Base-by-base conservation (phyloP, 495 filamentous ascomycete genomes). In the Filosporella fistucella region DNA sequence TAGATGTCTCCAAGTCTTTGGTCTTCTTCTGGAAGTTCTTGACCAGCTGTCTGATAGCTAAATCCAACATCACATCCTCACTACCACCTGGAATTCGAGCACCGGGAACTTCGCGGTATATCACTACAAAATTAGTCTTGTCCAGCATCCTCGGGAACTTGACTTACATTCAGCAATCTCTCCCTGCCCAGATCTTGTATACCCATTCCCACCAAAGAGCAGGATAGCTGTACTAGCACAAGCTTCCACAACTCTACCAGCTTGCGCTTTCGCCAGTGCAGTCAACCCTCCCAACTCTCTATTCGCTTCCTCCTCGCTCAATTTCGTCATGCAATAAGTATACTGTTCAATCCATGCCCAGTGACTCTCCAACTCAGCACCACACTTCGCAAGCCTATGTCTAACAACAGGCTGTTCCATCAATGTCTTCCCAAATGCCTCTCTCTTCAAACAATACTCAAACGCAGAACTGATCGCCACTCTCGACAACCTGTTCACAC, bases 331-430 rank as follows among this genome's bases (percentile, higher is more conserved):
- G 64, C 81, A 76, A 53, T 81, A 90, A n/a, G 80, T 71, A 44
- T 87, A 80, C 59, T 85, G 78, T 63, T 90, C 86, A 3, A 88
- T 64, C 81, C 82, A 89, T 10, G 85, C 84, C 70, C 74, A 85
- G 63, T 81, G 76, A 13, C 70, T 79, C 63, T 90, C 86, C 7
- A 89, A 65, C 56, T 80, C 67, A 3, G 80, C 82, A 3, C 85
- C 86, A 8, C 76, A 76, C 55, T 83, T 86, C 11, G 84, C 84
- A 7, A 90, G 67, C 26, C 84, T 69, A 62, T 89, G 79, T 12
- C 86, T 65, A 28, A 90, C 84, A 0, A 89, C 84, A 0, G 83
- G 75, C 60, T 88, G 84, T 30, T 87, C 82, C 60, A 88, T 60
- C 3, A 89, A 68, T 10, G 80, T 67, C 64, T 86, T 86, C 1